Base-by-base conservation (phyloP, 805 yeast genomes). In the Hanseniaspora clermontiae region DNA sequence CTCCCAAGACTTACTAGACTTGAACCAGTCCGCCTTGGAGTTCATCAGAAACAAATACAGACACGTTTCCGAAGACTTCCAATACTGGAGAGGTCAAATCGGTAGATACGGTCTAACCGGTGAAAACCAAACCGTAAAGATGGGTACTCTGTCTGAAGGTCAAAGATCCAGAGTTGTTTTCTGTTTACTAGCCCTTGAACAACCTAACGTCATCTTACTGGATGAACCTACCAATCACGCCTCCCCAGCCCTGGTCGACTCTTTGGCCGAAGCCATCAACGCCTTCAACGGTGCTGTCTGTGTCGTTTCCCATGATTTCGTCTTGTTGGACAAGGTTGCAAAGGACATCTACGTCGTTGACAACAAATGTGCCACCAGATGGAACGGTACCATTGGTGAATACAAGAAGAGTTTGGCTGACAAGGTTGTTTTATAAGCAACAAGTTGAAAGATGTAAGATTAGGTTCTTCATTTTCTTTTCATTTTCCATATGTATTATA, bases 201-300 rank as follows among this genome's bases (percentile, higher is more conserved):
- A 86, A 61, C 98, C 98, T 67, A 93, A 93, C 74, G 87, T 93
- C 72, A 77, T 93, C 66, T 76, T 93, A 69, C 78, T 93, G 74
- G 98, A 93, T 78, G 98, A 93, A 83, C 98, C 98, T 81, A 93
- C 98, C 63, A 93, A 93, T 80, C 97, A 97, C 79, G 78, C 93
- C 73, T 98, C 93, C 78, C 91, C 93, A 66, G 89, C 97, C 67
- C 90, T 98, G 53, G 93, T 93, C 69, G 98, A 93, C 74, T 93
- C 98, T 46, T 78, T 93, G 66, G 98, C 97, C 55, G 95, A 85
- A 57, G 98, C 98, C 61, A 91, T 93, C 70, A 83, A 89, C 63
- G 84, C 81, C 36, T 93, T 87, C 79, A 86, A 83, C 69, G 98
- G 98, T 75, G 98, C 98, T 79, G 96, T 91, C 55, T 95, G 89